phyloP scores from a whole-genome alignment of 2,329 filamentous ascomycete genomes.

The Dothidotthia symphoricarpi region DNA sequence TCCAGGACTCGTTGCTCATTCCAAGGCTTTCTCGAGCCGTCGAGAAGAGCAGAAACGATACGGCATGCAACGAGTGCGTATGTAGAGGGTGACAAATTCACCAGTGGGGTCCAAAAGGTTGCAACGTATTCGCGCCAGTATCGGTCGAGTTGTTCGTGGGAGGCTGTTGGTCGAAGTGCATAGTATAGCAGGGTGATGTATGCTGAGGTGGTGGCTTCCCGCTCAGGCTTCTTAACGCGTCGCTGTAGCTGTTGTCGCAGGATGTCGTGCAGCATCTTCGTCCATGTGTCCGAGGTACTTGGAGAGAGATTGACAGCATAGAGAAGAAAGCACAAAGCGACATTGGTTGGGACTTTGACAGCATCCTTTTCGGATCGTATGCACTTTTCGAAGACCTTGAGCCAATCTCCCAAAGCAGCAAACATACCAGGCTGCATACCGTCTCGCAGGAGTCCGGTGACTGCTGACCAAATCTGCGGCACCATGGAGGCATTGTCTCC shows the following conservation, averaged over 20 bases:
- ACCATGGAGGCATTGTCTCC: slow-evolving; percentile 64
- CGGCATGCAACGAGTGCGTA: slow-evolving; percentile 48
- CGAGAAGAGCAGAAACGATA: slow-evolving; percentile 72
- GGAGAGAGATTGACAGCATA: slow-evolving; percentile 69
- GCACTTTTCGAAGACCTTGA: slow-evolving; percentile 75
- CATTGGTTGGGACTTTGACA: slow-evolving; percentile 66
- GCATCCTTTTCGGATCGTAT: slow-evolving; percentile 75
- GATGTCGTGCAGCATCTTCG: slow-evolving; percentile 30
- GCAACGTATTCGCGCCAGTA: slow-evolving; percentile 77
- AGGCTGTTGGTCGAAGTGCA: slow-evolving; percentile 65
- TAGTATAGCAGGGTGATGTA: slow-evolving; percentile 59
- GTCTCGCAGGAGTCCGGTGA: slow-evolving; percentile 72
- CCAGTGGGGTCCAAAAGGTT: slow-evolving; percentile 54
- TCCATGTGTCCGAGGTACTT: slow-evolving; percentile 49
- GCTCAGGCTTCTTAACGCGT: slow-evolving; percentile 61
- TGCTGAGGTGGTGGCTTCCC: slow-evolving; percentile 63
- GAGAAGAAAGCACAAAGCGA: slow-evolving; percentile 82
- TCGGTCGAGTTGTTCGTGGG: slow-evolving; percentile 64
- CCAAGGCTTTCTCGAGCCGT: slow-evolving; percentile 64
- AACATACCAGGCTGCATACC: slow-evolving; percentile 62
- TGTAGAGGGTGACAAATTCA: slow-evolving; percentile 19
- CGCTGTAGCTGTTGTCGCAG: slow-evolving; percentile 29
- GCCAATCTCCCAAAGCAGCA: slow-evolving; percentile 71
- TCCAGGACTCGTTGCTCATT: slow-evolving; percentile 69
- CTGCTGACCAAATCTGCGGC: slow-evolving; percentile 84